A percentile compares a stretch with the other conserved stretches of the same genome.
Conservation (phyloP, 2,329 filamentous ascomycete species). For the Penicillium sp. region DNA sequence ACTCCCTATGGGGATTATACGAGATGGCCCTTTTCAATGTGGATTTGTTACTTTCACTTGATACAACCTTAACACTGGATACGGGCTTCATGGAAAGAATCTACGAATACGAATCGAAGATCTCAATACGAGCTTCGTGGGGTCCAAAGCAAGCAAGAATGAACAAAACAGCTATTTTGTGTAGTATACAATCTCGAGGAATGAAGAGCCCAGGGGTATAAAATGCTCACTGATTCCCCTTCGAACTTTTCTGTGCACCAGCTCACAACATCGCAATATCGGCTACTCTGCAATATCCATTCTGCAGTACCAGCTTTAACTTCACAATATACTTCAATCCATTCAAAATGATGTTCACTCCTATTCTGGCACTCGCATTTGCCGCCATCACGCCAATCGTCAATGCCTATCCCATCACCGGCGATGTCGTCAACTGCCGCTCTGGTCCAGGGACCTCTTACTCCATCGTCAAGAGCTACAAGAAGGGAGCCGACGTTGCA, state of each 20-base stretch:
- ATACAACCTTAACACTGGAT: not conserved
- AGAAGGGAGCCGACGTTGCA: constrained; percentile 9
- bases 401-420: constrained; percentile 19
- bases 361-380: constrained; percentile 10
- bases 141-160: not conserved
- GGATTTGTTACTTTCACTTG: not conserved
- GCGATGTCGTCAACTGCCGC: constrained; percentile 18
- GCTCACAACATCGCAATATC: not conserved
- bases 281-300: not conserved
- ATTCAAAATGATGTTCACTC: constrained; percentile 8
- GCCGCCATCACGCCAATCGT: constrained; percentile 2
- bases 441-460: constrained; percentile 21
- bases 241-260: not conserved
- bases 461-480: constrained; percentile 18
- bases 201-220: not conserved
- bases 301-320: not conserved
- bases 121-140: constrained; percentile 5
- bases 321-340: not conserved
- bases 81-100: not conserved
- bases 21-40: not conserved
- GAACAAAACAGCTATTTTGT: not conserved
- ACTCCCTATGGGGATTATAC: not conserved
- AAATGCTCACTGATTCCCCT: not conserved
- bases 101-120: constrained; percentile 1
- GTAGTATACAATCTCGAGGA: not conserved